Conservation (phyloP, 208 protist species). For the Acanthamoeba lenticulata region DNA sequence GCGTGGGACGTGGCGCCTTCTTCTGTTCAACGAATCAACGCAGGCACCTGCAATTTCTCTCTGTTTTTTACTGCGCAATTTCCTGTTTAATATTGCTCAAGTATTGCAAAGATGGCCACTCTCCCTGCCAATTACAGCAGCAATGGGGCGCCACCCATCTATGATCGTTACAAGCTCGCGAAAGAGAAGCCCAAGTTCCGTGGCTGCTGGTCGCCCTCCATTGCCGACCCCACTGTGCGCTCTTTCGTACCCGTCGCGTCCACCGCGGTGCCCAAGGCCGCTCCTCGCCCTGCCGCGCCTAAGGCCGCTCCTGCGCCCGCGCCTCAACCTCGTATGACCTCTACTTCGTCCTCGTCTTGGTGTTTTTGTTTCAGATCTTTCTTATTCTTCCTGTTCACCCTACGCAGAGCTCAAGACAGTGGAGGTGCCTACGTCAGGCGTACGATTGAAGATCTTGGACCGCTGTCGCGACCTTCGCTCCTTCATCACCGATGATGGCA, state of each 20-base stretch:
- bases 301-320: background rate
- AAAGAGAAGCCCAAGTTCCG: constrained; percentile 64
- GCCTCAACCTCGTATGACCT: background rate
- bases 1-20: background rate
- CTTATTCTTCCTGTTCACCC: background rate
- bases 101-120: constrained; percentile 3
- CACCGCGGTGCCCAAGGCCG: constrained; percentile 23
- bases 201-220: constrained; percentile 45
- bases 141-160: constrained; percentile 12
- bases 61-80: too few species aligned
- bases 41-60: too few species aligned
- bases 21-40: background rate
- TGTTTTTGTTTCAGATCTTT: background rate
- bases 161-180: constrained; percentile 46
- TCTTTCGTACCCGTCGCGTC: constrained; percentile 50
- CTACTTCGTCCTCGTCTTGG: background rate
- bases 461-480: constrained; percentile 39
- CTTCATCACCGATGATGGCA: constrained; percentile 56
- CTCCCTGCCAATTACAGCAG: background rate
- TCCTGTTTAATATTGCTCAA: too few species aligned
- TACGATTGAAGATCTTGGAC: constrained; percentile 35
- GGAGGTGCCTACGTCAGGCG: background rate
- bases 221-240: constrained; percentile 39
- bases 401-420: background rate
- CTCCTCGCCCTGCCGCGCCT: background rate